Base-by-base conservation (phyloP, 768 basidiomycete species). In the Fomitopsis serialis region DNA sequence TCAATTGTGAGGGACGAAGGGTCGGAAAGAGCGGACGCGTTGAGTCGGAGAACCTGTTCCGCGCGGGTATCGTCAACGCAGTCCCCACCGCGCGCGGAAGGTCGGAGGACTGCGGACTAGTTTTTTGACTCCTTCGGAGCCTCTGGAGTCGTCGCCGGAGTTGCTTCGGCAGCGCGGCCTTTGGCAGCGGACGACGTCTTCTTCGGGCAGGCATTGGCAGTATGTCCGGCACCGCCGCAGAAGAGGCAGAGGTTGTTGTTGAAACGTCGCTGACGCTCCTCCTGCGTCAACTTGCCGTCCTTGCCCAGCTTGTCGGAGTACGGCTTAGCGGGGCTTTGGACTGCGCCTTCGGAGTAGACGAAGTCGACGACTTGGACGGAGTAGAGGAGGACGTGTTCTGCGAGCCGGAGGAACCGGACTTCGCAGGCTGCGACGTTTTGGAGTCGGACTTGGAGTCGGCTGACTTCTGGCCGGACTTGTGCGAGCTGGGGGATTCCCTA, bases 161-260 rank as follows among this genome's bases (percentile, higher is more conserved):
- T 62, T 40, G 57, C 46, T 48, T 52, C 69, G 58, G 58, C 72
- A 67, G 11, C 52, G 50, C 13, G 42, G 42, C 21, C 36, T 17
- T 40, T 40, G 6, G 57, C n/a, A 15, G 47, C 29, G 12, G 47
- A 17, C 1, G 50, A 49, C n/a, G 48, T 35, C 24, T 43, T 23
- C 17, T 47, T 64, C 9, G 53, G 61, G 59, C 72, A 74, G 37
- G 65, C 57, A 2, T 57, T 35, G 29, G 62, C 61, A 1, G 46
- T 42, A 53, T 74, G 72, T 12, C 63, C 57, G 17, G 64, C 61
- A 42, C 61, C 47, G 3, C 70, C 68, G 45, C 73, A 75, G 50
- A 73, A 74, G 19, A 67, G 49, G 57, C 72, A 75, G 2, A 75
- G 63, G 19, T 60, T 58, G 0, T 67, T 42, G 10, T 60, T 57